phyloP scores from a whole-genome alignment of 805 yeast species.

The Saccharomyces eubayanus region DNA sequence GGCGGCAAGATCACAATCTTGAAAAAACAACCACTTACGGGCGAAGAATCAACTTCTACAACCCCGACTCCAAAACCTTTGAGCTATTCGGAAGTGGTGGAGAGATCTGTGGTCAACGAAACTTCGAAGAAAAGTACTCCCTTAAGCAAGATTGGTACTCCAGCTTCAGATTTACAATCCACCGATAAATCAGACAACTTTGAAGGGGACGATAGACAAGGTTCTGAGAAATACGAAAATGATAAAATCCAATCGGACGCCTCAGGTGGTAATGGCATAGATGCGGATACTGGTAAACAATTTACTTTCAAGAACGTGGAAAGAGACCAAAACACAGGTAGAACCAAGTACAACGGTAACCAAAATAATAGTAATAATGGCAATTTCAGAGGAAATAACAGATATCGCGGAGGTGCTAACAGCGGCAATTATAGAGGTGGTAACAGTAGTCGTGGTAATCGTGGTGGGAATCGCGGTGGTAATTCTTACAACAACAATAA shows the following conservation, averaged over 20 bases:
- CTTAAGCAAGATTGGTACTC: background rate
- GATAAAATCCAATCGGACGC: background rate
- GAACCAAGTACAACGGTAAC: background rate
- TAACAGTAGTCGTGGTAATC: conserved; percentile 4
- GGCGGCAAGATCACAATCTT: conserved; percentile 15
- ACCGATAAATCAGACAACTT: background rate
- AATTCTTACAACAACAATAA: conserved; percentile 2
- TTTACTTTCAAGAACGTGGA: conserved; percentile 14
- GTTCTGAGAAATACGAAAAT: background rate
- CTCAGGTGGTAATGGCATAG: background rate
- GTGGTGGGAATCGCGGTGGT: conserved; percentile 8
- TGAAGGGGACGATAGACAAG: background rate
- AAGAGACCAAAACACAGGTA: conserved; percentile 1
- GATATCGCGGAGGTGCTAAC: conserved; percentile 1
- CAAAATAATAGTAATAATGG: background rate
- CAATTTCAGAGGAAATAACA: background rate
- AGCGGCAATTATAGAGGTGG: conserved; percentile 3
- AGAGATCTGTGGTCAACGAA: background rate
- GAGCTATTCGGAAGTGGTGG: conserved; percentile 1
- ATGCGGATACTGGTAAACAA: background rate
- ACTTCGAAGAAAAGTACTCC: background rate
- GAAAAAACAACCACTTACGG: conserved; percentile 11
- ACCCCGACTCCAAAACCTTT: conserved; percentile 1
- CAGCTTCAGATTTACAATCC: background rate
- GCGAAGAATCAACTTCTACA: background rate